A percentile compares a stretch with the other conserved stretches of the same genome.
Evolutionary conservation across 2,329 filamentous ascomycete genomes (phyloP).

Genomic region (Talaromyces sp.): DNA sequence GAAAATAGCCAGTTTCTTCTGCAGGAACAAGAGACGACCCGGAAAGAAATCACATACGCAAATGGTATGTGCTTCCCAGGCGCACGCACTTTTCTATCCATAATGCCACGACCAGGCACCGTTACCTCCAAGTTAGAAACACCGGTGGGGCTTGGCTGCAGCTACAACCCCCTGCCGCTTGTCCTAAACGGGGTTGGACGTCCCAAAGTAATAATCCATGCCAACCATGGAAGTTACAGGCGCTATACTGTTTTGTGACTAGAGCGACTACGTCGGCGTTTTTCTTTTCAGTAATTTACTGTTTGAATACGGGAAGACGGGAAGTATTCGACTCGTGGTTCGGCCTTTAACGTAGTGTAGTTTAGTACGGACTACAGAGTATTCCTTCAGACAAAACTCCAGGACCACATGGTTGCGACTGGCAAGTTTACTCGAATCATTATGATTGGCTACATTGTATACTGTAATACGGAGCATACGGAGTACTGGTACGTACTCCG

Average conservation of each 20-base stretch:
- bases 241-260: not conserved
- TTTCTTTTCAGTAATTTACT: not conserved
- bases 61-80: not conserved
- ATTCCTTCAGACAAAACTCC: not conserved
- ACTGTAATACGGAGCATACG: not conserved
- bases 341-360: no score
- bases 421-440: not conserved
- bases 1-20: not conserved
- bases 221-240: not conserved
- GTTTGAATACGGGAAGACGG: no score
- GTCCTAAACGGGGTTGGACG: not conserved
- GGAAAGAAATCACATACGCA: not conserved
- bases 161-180: constrained; percentile 8
- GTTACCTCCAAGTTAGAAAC: not conserved
- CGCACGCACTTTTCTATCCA: constrained; percentile 1
- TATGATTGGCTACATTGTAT: not conserved
- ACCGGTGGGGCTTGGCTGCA: constrained; percentile 9
- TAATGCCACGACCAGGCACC: constrained; percentile 13
- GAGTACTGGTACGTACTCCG: no score
- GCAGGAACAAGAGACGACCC: not conserved
- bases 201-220: not conserved
- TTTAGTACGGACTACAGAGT: no score
- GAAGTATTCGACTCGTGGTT: not conserved
- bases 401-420: not conserved
- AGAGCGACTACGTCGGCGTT: not conserved